These are phyloP conservation scores for Aspergillus thermomutatus DNA, from an alignment of 2,329 filamentous ascomycete genomes.

Conservation along the genomic window DNA sequence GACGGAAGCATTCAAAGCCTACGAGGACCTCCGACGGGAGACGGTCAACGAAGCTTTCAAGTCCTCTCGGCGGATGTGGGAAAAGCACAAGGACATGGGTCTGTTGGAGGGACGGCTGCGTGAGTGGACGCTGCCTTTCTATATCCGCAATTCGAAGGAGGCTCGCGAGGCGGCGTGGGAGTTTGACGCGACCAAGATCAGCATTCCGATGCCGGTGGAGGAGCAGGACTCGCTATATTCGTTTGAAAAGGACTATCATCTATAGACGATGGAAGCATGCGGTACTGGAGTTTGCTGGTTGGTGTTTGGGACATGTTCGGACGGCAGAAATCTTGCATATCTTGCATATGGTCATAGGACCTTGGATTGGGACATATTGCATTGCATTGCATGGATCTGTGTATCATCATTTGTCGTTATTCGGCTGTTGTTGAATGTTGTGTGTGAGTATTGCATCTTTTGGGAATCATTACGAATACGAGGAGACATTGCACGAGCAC, in stretches of 20 bases:
- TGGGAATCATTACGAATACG: no score
- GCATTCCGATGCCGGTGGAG: constrained; percentile 26
- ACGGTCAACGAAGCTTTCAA: constrained; percentile 40
- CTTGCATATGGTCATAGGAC: not conserved
- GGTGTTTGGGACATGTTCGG: no score
- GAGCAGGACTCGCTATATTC: constrained; percentile 24
- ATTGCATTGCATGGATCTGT: not conserved
- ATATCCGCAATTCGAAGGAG: constrained; percentile 27
- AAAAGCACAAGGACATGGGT: constrained; percentile 38
- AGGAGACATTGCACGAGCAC: no score
- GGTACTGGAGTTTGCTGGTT: not conserved
- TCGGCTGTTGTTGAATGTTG: no score
- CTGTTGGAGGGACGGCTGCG: constrained; percentile 34
- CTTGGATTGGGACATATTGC: not conserved
- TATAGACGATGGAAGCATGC: not conserved
- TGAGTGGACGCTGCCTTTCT: constrained; percentile 38
- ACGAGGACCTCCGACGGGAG: constrained; percentile 36
- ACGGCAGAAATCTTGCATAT: no score
- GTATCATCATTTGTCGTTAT: not conserved
- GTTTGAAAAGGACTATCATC: constrained; percentile 17
- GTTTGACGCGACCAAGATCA: constrained; percentile 34
- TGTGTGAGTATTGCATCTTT: no score
- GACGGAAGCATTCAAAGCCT: constrained; percentile 33
- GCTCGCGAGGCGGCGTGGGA: constrained; percentile 32
- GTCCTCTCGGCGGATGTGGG: constrained; percentile 38